These are phyloP conservation scores for Fusarium xyrophilum DNA, from an alignment of 2,329 filamentous ascomycete genomes.

Conservation along the genomic window DNA sequence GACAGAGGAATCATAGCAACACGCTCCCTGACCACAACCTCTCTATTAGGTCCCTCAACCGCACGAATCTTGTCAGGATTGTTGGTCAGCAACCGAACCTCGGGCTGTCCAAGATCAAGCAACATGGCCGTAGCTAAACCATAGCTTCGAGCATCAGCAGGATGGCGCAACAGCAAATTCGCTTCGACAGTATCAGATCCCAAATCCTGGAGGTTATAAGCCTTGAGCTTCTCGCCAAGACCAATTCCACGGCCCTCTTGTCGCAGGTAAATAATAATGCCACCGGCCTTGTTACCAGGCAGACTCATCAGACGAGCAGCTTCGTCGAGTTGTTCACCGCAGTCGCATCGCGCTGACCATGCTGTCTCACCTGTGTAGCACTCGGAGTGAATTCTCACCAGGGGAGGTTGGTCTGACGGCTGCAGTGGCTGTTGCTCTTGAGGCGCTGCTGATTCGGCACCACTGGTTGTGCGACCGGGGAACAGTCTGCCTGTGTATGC, in stretches of 20 bases:
- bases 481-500: constrained; percentile 89
- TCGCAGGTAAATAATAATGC: constrained; percentile 93
- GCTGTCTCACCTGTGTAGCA: constrained; percentile 99
- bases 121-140: constrained; percentile 97
- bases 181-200: constrained; percentile 98
- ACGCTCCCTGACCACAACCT: constrained; percentile 85
- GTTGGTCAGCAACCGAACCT: constrained; percentile 88
- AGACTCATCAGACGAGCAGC: constrained; percentile 91
- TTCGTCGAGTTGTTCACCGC: constrained; percentile 96
- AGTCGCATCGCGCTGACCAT: constrained; percentile 97
- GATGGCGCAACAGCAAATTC: constrained; percentile 87
- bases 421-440: constrained; percentile 17
- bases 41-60: constrained; percentile 87
- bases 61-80: constrained; percentile 97
- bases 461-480: constrained; percentile 81
- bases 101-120: constrained; percentile 78
- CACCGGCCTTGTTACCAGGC: constrained; percentile 68
- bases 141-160: constrained; percentile 93
- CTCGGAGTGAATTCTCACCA: constrained; percentile 96
- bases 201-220: constrained; percentile 96
- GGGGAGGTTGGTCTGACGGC: constrained; percentile 54
- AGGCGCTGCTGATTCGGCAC: constrained; percentile 54
- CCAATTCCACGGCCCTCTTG: constrained; percentile 97
- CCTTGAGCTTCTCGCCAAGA: constrained; percentile 93
- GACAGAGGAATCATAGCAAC: constrained; percentile 95